Evolutionary conservation across 2,329 filamentous ascomycete species (phyloP).

Genomic region (Fusarium ambrosium): DNA sequence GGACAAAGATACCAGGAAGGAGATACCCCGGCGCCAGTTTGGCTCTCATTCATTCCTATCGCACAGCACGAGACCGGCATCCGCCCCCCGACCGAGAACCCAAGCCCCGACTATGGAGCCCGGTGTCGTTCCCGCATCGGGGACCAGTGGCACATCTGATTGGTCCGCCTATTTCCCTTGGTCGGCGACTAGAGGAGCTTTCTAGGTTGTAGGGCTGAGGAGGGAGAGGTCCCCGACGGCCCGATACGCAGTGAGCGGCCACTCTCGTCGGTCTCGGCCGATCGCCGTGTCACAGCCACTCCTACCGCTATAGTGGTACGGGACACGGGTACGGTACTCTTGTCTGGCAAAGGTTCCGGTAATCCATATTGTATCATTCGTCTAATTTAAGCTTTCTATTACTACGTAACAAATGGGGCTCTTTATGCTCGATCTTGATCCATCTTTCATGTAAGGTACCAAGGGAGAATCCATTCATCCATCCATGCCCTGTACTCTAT

Average conservation of each 20-base stretch:
- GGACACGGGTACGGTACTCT: background rate
- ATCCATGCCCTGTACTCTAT: background rate
- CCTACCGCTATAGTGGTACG: background rate
- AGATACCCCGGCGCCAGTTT: background rate
- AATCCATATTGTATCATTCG: background rate
- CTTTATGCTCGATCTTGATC: background rate
- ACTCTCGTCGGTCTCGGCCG: background rate
- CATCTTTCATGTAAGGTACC: background rate
- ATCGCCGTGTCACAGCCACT: background rate
- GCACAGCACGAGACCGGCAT: background rate
- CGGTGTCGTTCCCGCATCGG: background rate
- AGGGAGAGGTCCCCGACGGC: conserved; percentile 24
- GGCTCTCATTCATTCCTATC: background rate
- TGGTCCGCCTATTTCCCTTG: background rate
- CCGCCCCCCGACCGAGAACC: background rate
- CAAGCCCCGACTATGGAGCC: background rate
- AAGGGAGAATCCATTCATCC: background rate
- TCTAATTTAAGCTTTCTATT: background rate
- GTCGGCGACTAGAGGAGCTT: conserved; percentile 4
- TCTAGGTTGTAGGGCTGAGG: background rate
- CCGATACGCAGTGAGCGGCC: conserved; percentile 5
- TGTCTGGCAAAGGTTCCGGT: background rate
- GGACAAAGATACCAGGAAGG: background rate
- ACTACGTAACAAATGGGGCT: background rate
- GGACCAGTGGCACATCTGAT: background rate